A percentile compares a stretch with the other conserved stretches of the same genome.
Conservation (phyloP, 495 filamentous ascomycete genomes). For the Aspergillus bertholletiae region DNA sequence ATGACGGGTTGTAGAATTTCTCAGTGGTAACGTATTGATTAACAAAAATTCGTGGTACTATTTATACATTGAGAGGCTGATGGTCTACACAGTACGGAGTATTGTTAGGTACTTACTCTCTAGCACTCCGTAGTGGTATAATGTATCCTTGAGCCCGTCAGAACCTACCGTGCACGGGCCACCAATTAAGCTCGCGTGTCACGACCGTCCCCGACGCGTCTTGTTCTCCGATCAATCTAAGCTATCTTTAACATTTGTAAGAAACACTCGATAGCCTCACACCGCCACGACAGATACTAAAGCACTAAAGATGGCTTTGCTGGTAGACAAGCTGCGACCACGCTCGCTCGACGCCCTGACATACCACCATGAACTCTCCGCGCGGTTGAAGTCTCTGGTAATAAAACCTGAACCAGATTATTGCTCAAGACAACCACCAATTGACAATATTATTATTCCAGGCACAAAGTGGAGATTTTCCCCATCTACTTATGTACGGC, state of each 20-base stretch:
- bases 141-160: no score
- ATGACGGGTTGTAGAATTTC: no score
- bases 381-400: constrained; percentile 83
- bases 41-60: no score
- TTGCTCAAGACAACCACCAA: neutral
- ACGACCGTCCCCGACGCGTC: constrained; percentile 33
- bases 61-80: no score
- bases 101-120: no score
- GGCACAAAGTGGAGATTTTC: constrained; percentile 96
- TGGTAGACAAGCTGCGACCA: constrained; percentile 95
- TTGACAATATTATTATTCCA: constrained; percentile 26
- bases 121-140: no score
- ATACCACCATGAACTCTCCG: constrained; percentile 87
- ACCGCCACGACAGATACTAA: neutral
- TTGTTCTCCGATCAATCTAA: constrained; percentile 9
- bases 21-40: no score
- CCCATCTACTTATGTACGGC: constrained; percentile 93
- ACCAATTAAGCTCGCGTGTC: constrained; percentile 40
- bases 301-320: constrained; percentile 58
- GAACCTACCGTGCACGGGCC: constrained; percentile 40
- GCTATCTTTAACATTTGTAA: neutral
- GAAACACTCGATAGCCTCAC: constrained; percentile 3
- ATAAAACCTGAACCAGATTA: constrained; percentile 17
- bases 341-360: constrained; percentile 79
- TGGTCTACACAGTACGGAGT: no score